Base-by-base conservation (phyloP, 345 rosid species). In the Corchorus olitorius region DNA sequence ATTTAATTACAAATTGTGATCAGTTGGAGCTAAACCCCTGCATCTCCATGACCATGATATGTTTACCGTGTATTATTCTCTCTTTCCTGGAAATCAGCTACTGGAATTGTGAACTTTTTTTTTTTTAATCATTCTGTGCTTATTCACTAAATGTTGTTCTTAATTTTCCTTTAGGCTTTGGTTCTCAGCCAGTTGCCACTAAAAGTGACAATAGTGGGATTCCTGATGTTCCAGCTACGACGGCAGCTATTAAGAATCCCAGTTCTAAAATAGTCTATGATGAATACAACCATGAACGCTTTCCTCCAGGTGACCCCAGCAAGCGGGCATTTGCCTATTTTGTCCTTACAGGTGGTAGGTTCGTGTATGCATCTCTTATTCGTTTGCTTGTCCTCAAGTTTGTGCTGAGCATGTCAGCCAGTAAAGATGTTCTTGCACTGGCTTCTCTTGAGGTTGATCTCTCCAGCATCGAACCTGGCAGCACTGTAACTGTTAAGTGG, bases 321-420 rank as follows among this genome's bases (percentile, higher is more conserved):
- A 94, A 92, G 85, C 90, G 98, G 6, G 98, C 98, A n/a, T 94
- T 94, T 75, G 98, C 98, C 19, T 94, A 92, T 76, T 94, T 94
- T 83, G 97, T 89, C 79, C 69, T 92, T 82, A 84, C 97, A 0
- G 98, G 98, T 74, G 98, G 97, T 48, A 91, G 98, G 80, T 94
- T 94, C 81, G 93, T 90, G 11, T 92, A 92, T 60, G 97, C 97
- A 46, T 92, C 97, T 15, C 67, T 94, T 50, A 34, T 92, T 82
- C 97, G 98, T 22, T 94, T 94, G 68, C 87, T 94, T 59, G 60
- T 92, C 75, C 94, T 94, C 69, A 94, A 94, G 87, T 86, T 94
- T 78, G 85, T 92, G 48, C 84, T 94, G 49, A 94, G 98, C 86
- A 94, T 94, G 98, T 92, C 97, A 1, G 98, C 98, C 41, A 92